Percentiles rank a stretch among this genome's conserved stretches.
Evolutionary conservation across 768 basidiomycete species (phyloP).

Genomic region (Termitomyces sp.): DNA sequence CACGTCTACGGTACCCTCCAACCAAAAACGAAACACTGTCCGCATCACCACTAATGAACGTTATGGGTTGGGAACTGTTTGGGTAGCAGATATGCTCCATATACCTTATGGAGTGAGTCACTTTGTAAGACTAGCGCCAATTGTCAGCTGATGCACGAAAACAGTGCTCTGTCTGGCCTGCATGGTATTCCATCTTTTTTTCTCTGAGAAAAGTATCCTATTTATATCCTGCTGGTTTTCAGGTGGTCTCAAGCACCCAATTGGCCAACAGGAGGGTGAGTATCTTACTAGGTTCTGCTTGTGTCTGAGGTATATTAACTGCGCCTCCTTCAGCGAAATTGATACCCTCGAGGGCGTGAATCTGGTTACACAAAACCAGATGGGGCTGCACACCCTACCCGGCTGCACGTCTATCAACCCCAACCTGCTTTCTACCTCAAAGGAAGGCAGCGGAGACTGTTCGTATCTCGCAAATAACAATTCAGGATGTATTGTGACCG

Average conservation of each 20-base stretch:
- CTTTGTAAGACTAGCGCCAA: not conserved
- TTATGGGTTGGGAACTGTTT: constrained; percentile 59
- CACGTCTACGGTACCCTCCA: constrained; percentile 46
- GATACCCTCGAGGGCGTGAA: constrained; percentile 88
- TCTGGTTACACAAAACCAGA: constrained; percentile 58
- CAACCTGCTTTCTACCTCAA: constrained; percentile 46
- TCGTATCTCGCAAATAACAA: constrained; percentile 51
- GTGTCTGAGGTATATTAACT: not conserved
- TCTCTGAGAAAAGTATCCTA: not conserved
- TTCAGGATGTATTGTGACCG: constrained; percentile 63
- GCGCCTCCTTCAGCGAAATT: constrained; percentile 46
- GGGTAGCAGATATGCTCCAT: constrained; percentile 64
- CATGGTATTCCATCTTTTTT: constrained; percentile 38
- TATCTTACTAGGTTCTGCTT: not conserved
- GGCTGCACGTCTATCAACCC: constrained; percentile 55
- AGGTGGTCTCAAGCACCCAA: constrained; percentile 53
- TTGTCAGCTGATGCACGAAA: not conserved
- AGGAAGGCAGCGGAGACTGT: constrained; percentile 59
- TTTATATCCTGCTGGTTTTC: not conserved
- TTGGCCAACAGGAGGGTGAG: constrained; percentile 64
- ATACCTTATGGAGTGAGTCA: constrained; percentile 58
- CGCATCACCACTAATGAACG: constrained; percentile 58
- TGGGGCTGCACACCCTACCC: constrained; percentile 66
- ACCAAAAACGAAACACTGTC: constrained; percentile 65
- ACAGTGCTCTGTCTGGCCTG: constrained; percentile 74